Conservation (phyloP, 495 filamentous ascomycete species). For the Tetracladium setigerum region DNA sequence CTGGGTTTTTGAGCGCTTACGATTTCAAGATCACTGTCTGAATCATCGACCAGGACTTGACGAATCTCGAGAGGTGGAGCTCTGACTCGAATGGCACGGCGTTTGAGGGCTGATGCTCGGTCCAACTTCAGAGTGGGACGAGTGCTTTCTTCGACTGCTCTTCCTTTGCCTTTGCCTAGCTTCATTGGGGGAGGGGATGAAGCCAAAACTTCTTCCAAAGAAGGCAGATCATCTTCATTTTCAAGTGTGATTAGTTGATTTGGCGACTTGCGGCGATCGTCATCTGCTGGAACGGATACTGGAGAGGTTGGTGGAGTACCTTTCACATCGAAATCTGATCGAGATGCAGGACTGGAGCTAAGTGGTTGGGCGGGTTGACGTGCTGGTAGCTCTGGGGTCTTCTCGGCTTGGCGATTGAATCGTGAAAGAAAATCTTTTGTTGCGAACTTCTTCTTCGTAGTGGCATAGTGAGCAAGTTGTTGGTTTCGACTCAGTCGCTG, state of each 20-base stretch:
- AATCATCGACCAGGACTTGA: conserved; percentile 33
- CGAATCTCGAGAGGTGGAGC: conserved; percentile 26
- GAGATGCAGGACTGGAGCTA: conserved; percentile 28
- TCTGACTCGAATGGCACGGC: conserved; percentile 15
- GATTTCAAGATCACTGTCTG: conserved; percentile 62
- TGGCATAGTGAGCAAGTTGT: conserved; percentile 85
- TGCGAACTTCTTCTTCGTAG: conserved; percentile 85
- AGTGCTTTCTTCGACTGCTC: conserved; percentile 24
- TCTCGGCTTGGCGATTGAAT: conserved; percentile 60
- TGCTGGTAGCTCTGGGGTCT: conserved; percentile 11
- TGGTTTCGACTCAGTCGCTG: conserved; percentile 83
- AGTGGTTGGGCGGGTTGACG: conserved; percentile 32
- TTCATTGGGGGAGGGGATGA: conserved; percentile 3
- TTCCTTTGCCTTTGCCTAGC: conserved; percentile 50
- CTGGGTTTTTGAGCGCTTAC: conserved; percentile 25
- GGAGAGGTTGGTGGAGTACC: conserved; percentile 49
- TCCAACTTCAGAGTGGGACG: conserved; percentile 18
- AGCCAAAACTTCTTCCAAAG: conserved; percentile 21
- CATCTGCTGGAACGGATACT: conserved; percentile 23
- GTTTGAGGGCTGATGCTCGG: conserved; percentile 5
- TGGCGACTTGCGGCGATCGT: conserved; percentile 6
- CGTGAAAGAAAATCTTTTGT: conserved; percentile 76
- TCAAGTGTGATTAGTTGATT: neutral
- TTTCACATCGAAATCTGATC: conserved; percentile 36
- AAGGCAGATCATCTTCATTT: conserved; percentile 22